phyloP scores from a whole-genome alignment of 2,329 filamentous ascomycete species.

The Fusarium denticulatum region DNA sequence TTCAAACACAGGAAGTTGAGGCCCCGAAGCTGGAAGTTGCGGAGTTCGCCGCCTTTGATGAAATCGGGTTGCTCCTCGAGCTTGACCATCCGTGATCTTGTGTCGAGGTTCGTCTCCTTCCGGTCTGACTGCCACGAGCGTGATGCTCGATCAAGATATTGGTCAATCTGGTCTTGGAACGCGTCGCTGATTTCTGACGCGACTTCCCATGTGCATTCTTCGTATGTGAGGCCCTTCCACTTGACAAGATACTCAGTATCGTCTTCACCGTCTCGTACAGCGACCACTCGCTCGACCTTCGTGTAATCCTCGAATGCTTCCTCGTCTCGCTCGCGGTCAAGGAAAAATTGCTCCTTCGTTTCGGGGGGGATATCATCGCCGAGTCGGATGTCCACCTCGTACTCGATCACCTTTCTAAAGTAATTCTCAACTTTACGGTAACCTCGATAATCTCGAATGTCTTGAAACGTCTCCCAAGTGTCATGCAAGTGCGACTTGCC shows the following conservation, averaged over 20 bases:
- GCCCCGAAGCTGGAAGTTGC: slow-evolving; percentile 92
- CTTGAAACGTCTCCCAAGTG: slow-evolving; percentile 88
- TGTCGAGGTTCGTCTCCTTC: slow-evolving; percentile 78
- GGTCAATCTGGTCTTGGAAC: slow-evolving; percentile 90
- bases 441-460: slow-evolving; percentile 80
- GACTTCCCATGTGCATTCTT: slow-evolving; percentile 93
- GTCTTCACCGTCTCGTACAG: slow-evolving; percentile 80
- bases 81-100: slow-evolving; percentile 77
- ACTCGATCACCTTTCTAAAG: slow-evolving; percentile 82
- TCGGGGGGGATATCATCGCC: slow-evolving; percentile 83
- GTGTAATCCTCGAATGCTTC: slow-evolving; percentile 91
- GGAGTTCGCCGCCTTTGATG: slow-evolving; percentile 83
- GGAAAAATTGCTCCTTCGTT: slow-evolving; percentile 90
- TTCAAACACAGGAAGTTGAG: slow-evolving; percentile 96
- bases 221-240: slow-evolving; percentile 95
- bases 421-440: slow-evolving; percentile 95
- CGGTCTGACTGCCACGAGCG: slow-evolving; percentile 84
- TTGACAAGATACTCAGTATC: slow-evolving; percentile 93
- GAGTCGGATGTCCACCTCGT: slow-evolving; percentile 80
- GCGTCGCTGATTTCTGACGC: slow-evolving; percentile 78
- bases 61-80: slow-evolving; percentile 86
- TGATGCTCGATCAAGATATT: slow-evolving; percentile 84
- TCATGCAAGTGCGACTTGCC: slow-evolving; percentile 94
- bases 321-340: slow-evolving; percentile 91
- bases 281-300: slow-evolving; percentile 92